Evolutionary conservation across 2,329 filamentous ascomycete species (phyloP).

Genomic region (Trichoderma gracile): DNA sequence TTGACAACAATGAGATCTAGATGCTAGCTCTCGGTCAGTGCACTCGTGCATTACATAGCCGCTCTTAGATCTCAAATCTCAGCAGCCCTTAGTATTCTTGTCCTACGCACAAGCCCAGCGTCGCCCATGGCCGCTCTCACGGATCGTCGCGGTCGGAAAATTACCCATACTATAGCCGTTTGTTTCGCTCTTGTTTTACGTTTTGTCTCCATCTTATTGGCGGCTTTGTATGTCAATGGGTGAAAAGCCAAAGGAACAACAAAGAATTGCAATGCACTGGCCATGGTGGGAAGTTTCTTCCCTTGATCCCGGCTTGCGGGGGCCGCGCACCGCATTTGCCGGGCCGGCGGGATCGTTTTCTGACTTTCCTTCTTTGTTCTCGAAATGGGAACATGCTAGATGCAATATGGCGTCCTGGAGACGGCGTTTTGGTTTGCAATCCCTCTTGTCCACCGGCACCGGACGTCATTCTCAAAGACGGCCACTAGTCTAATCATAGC

Average conservation of each 20-base stretch:
- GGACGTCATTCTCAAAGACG: no score
- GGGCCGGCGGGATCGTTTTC: not conserved
- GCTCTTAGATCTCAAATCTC: not conserved
- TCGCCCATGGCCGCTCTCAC: not conserved
- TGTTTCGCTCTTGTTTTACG: not conserved
- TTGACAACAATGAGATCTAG: not conserved
- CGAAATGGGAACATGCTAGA: not conserved
- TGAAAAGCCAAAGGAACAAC: not conserved
- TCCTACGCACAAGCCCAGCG: not conserved
- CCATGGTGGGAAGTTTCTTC: not conserved
- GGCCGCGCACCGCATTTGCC: not conserved
- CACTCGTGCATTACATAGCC: conserved; percentile 5
- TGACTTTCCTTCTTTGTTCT: not conserved
- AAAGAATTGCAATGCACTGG: not conserved
- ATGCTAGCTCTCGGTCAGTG: not conserved
- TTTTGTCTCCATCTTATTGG: not conserved
- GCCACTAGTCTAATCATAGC: no score
- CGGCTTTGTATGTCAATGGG: not conserved
- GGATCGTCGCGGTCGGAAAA: not conserved
- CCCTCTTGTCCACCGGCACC: not conserved
- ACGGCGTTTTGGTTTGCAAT: not conserved
- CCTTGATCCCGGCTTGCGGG: not conserved
- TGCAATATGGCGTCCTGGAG: no score
- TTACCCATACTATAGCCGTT: not conserved
- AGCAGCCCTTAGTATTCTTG: conserved; percentile 17